Evolutionary conservation across 345 rosid genomes (phyloP).

Genomic region (Leavenworthia alabamica): DNA sequence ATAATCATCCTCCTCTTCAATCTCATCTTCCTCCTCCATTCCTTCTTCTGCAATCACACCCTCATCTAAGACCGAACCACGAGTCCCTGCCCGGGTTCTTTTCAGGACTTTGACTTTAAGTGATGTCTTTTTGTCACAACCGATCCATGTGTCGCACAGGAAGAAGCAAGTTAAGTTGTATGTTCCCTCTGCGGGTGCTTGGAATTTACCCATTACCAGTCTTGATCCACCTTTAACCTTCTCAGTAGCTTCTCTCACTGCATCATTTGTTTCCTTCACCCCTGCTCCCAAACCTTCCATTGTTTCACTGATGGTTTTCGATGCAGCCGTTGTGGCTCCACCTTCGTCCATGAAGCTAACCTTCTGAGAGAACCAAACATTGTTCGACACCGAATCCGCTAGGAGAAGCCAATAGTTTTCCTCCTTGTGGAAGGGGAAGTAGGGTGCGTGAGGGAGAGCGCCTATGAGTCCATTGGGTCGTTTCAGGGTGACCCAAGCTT

Average conservation of each 20-base stretch:
- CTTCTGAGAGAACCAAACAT: constrained; percentile 91
- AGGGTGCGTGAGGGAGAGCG: constrained; percentile 84
- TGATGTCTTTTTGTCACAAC: constrained; percentile 67
- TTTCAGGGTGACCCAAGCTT: constrained; percentile 81
- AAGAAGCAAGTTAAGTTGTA: constrained; percentile 83
- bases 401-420: constrained; percentile 92
- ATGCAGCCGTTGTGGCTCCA: constrained; percentile 67
- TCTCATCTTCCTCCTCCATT: constrained; percentile 87
- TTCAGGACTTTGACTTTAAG: constrained; percentile 77
- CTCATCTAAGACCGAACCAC: constrained; percentile 61
- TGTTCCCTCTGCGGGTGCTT: constrained; percentile 78
- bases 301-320: constrained; percentile 80
- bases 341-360: constrained; percentile 92
- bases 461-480: constrained; percentile 72
- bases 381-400: constrained; percentile 66
- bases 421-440: constrained; percentile 90
- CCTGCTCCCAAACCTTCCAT: constrained; percentile 91
- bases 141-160: constrained; percentile 92
- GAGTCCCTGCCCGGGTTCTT: constrained; percentile 77
- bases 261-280: constrained; percentile 59
- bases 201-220: constrained; percentile 84
- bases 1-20: constrained; percentile 85
- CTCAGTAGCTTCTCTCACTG: constrained; percentile 62
- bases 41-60: constrained; percentile 73
- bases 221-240: constrained; percentile 83